phyloP scores from a whole-genome alignment of 768 basidiomycete genomes.

The Mrakia blollopis region DNA sequence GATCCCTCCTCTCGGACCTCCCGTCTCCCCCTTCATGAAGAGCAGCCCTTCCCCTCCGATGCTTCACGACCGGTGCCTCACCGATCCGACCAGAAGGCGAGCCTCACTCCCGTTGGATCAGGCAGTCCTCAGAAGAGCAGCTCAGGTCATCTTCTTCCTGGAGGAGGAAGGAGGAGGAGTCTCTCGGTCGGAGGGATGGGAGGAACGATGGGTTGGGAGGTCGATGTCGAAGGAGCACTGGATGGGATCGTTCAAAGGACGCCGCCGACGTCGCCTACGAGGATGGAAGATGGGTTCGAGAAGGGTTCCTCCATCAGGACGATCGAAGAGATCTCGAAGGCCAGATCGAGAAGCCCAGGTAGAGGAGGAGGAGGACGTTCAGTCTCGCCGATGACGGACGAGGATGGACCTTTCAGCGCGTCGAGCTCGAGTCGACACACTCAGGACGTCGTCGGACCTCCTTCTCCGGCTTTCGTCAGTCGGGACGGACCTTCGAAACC shows the following conservation, averaged over 20 bases:
- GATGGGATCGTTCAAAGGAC: constrained; percentile 24
- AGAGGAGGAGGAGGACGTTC: too few relatives aligned
- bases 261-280: constrained; percentile 1
- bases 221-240: constrained; percentile 27
- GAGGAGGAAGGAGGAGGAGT: neutral
- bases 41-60: neutral
- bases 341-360: too few relatives aligned
- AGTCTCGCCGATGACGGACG: too few relatives aligned
- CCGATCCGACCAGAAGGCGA: neutral
- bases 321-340: neutral
- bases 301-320: neutral
- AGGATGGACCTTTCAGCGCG: neutral
- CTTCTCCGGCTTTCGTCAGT: neutral
- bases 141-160: neutral
- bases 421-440: neutral
- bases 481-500: neutral
- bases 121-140: neutral
- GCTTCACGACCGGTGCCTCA: neutral
- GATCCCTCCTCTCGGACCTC: neutral
- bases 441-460: neutral
- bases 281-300: neutral
- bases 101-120: neutral
- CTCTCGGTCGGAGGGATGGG: constrained; percentile 22
- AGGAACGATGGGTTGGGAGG: constrained; percentile 19
- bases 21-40: neutral